Evolutionary conservation across 2,329 filamentous ascomycete genomes (phyloP), one percentile per base, ranked within the genome.

Genomic region (Cytospora piceicola): DNA sequence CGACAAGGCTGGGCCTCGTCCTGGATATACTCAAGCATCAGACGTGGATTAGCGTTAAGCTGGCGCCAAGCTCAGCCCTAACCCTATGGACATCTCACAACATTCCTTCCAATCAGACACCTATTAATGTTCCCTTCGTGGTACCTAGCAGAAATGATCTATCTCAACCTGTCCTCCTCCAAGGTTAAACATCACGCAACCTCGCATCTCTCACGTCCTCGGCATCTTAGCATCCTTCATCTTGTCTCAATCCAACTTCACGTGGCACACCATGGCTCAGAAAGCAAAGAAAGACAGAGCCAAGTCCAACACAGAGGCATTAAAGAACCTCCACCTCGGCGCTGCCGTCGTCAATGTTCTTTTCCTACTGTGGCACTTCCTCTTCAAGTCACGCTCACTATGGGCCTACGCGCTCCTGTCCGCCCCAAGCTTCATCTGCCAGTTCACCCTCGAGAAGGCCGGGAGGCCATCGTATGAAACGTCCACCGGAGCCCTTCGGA

Each of bases 391-490:
- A 39, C 90, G 88, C 67, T 89, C 87, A 15, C 79, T 89, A 29
- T 77, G 88, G 60, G 81, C 87, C 67, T 99, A 96, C 78, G 75
- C 87, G 66, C 68, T 93, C 52, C 80, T 97, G 69, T 92, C 90
- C 3, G 76, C 85, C 0, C 95, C 95, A 0, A 88, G 90, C 61
- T 83, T 96, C 61, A 74, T 90, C 71, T 93, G 95, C 78, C 88
- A 98, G 77, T 90, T 92, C 74, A 89, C 93, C 72, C 89, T 99
- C 68, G 95, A 99, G 78, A 85, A 85, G 56, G 88, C 93, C 9
- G 93, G 92, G 15, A 91, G 94, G 12, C 95, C 95, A 29, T 88
- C 82, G 67, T 91, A 89, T 75, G 86, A 88, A 70, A 76, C 88
- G 27, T 79, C 80, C 30, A 88, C 87, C 57, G 84, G 83, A 17